Conservation (phyloP, 805 yeast genomes). For the Yamadazyma insecticola region DNA sequence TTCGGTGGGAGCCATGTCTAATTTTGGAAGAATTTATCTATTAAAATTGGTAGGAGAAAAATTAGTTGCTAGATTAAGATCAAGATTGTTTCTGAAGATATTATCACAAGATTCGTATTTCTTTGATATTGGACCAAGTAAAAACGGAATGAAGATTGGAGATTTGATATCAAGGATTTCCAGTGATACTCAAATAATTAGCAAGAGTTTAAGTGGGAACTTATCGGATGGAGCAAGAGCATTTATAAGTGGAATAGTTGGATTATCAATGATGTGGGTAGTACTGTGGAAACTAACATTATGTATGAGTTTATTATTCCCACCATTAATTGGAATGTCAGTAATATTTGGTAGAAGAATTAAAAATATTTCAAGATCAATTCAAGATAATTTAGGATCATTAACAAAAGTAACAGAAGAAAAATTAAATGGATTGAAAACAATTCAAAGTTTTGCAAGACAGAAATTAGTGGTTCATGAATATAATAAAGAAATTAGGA, state of each 20-base stretch:
- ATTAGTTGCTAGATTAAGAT: slow-evolving; percentile 77
- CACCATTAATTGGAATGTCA: slow-evolving; percentile 78
- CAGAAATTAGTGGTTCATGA: slow-evolving; percentile 73
- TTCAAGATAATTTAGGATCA: slow-evolving; percentile 81
- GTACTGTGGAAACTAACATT: slow-evolving; percentile 81
- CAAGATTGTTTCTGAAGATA: slow-evolving; percentile 70
- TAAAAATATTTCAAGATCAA: slow-evolving; percentile 63
- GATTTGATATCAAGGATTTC: slow-evolving; percentile 86
- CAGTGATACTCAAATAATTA: slow-evolving; percentile 83
- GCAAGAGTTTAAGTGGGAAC: slow-evolving; percentile 82
- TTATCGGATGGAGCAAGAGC: slow-evolving; percentile 91
- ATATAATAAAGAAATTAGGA: slow-evolving; percentile 68
- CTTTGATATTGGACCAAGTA: slow-evolving; percentile 68
- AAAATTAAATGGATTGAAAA: slow-evolving; percentile 75
- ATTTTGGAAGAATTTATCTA: slow-evolving; percentile 73
- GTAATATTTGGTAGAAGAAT: slow-evolving; percentile 77
- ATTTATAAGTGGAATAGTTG: slow-evolving; percentile 75
- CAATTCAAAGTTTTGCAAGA: slow-evolving; percentile 88
- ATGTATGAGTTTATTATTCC: slow-evolving; percentile 74
- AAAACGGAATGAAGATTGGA: slow-evolving; percentile 63
- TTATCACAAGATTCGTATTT: slow-evolving; percentile 85
- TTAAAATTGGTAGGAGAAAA: slow-evolving; percentile 81
- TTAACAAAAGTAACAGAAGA: slow-evolving; percentile 91
- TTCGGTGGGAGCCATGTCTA: slow-evolving; percentile 69
- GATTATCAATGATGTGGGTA: slow-evolving; percentile 85